Percentiles rank a stretch among this genome's conserved stretches.
These are phyloP conservation scores for Psophocarpus tetragonolobus DNA, from an alignment of 306 rosid genomes.

Conservation along the genomic window DNA sequence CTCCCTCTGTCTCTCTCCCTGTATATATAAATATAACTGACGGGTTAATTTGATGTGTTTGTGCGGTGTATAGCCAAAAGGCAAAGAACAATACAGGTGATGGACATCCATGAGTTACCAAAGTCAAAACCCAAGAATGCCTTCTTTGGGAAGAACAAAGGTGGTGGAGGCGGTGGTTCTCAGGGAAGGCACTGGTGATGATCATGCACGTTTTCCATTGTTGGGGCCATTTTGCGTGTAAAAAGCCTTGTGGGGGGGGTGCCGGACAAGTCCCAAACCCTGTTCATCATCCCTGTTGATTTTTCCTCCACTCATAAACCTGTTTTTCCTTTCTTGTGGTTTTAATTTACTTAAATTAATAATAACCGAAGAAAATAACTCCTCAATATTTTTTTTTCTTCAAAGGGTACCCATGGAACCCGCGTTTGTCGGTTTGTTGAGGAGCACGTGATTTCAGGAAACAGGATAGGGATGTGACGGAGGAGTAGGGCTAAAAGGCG, in stretches of 20 bases:
- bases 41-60: conserved; percentile 25
- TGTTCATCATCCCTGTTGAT: conserved; percentile 26
- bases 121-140: conserved; percentile 78
- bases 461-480: conserved; percentile 7
- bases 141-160: conserved; percentile 85
- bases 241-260: conserved; percentile 31
- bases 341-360: conserved; percentile 39
- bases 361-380: conserved; percentile 35
- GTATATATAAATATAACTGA: conserved; percentile 26
- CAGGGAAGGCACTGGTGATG: conserved; percentile 89
- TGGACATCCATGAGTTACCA: conserved; percentile 96
- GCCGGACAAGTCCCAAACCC: conserved; percentile 28
- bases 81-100: conserved; percentile 99
- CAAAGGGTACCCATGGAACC: conserved; percentile 9
- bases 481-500: neutral
- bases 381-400: conserved; percentile 15
- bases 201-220: neutral
- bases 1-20: neutral
- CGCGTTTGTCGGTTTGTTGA: conserved; percentile 23
- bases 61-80: conserved; percentile 74
- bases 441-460: conserved; percentile 32
- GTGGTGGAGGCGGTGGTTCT: conserved; percentile 77
- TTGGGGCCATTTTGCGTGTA: conserved; percentile 31
- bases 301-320: conserved; percentile 28
- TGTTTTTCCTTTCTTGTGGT: conserved; percentile 18